Conservation (phyloP, 495 filamentous ascomycete species). For the Durotheca rogersii region DNA sequence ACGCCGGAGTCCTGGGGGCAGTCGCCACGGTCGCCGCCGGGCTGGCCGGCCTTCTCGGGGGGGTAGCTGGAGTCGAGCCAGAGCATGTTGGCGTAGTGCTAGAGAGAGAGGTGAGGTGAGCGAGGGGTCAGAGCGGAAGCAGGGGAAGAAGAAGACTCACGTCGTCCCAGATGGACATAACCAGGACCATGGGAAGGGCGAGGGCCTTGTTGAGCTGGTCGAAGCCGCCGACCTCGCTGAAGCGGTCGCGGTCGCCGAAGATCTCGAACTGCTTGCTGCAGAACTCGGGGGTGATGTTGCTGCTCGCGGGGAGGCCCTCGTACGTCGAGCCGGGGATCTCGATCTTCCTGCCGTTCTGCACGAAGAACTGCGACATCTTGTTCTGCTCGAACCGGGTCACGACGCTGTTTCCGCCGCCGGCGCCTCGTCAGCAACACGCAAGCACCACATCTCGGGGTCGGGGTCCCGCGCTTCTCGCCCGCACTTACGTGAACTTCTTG, state of each 20-base stretch:
- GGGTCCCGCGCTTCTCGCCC: too few species aligned
- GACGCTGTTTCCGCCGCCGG: constrained; percentile 55
- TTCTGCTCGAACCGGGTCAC: constrained; percentile 68
- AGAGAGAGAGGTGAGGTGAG: neutral
- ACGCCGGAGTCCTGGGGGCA: constrained; percentile 63
- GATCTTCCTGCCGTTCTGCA: constrained; percentile 66
- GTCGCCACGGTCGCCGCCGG: constrained; percentile 69
- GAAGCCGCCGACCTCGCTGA: constrained; percentile 61
- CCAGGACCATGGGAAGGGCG: constrained; percentile 66
- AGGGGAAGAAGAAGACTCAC: constrained; percentile 22
- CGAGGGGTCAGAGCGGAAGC: neutral
- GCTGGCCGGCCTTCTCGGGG: constrained; percentile 49
- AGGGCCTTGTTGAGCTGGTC: constrained; percentile 58
- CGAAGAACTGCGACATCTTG: constrained; percentile 71
- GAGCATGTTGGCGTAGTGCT: constrained; percentile 72
- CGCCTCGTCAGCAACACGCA: neutral
- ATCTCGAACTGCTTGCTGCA: constrained; percentile 60
- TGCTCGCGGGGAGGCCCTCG: constrained; percentile 53
- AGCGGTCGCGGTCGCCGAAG: constrained; percentile 63
- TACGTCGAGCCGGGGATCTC: constrained; percentile 54
- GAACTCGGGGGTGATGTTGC: constrained; percentile 59
- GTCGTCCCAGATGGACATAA: constrained; percentile 79
- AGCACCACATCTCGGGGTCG: neutral
- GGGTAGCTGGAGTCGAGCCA: constrained; percentile 84
- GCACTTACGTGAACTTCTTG: constrained; percentile 59